Evolutionary conservation across 176 grass and related monocot genomes (phyloP).

Genomic region (Raddia distichophylla): DNA sequence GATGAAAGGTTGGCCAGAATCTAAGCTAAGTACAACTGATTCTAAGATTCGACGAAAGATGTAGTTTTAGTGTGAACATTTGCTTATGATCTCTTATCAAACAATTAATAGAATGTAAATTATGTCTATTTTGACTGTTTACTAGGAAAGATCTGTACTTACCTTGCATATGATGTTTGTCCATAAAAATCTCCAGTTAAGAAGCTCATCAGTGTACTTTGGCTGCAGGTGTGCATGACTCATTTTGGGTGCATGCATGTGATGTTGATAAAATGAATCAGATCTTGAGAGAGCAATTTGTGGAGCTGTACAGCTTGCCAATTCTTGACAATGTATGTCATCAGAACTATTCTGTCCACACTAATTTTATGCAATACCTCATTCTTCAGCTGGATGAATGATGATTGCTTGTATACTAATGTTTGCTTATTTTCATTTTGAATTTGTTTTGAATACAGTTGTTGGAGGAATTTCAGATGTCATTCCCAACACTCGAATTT

Average conservation of each 20-base stretch:
- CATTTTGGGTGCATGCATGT: slow-evolving; percentile 94
- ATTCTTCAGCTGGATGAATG: not conserved
- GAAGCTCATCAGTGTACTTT: slow-evolving; percentile 14
- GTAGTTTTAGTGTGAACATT: not conserved
- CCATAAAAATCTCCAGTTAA: not conserved
- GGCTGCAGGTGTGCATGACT: slow-evolving; percentile 87
- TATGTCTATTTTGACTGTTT: slow-evolving; percentile 15
- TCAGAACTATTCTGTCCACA: slow-evolving; percentile 20
- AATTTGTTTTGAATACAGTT: slow-evolving; percentile 58
- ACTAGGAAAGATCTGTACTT: not conserved
- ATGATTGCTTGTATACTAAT: slow-evolving; percentile 1
- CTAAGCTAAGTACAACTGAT: not conserved
- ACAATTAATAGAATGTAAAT: not conserved
- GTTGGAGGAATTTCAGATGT: slow-evolving; percentile 69
- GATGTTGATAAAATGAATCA: slow-evolving; percentile 92
- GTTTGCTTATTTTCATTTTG: slow-evolving; percentile 23
- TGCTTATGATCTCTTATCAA: not conserved
- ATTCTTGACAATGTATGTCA: slow-evolving; percentile 86
- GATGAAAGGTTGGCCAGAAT: not conserved
- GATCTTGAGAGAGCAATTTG: slow-evolving; percentile 94
- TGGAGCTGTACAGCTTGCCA: slow-evolving; percentile 84
- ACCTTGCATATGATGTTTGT: slow-evolving; percentile 9
- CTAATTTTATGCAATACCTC: not conserved
- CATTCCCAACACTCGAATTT: slow-evolving; percentile 68
- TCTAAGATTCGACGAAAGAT: not conserved